Base-by-base conservation (phyloP, 169 alveolate genomes). In the Eimeria falciformis region DNA sequence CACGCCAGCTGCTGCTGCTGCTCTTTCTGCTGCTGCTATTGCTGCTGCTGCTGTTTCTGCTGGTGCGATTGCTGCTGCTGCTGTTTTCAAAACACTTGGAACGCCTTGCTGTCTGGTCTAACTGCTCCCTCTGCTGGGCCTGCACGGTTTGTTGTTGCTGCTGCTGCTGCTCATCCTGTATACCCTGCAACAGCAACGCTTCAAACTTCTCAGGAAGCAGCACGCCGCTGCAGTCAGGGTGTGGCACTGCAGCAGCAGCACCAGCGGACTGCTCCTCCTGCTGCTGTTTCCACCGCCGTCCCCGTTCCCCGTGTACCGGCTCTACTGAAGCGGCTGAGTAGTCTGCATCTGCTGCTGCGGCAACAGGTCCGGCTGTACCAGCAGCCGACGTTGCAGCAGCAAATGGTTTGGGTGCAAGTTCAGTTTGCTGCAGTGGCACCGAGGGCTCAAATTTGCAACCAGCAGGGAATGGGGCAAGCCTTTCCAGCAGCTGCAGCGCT, bases 381-480 rank as follows among this genome's bases (percentile, higher is more conserved):
- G 66, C 29, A 25, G 27, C 23, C 9, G 11, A 46, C n/a, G 17
- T 0, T 1, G 37, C 86, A 77, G 50, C 50, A 77, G 56, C 29
- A n/a, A n/a, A n/a, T n/a, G n/a, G n/a, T n/a, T n/a, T n/a, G 23
- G 62, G 17, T 43, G 62, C 68, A 75, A 2, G 23, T 29, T 12
- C 5, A n/a, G 27, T 12, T 11, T 29, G 62, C n/a, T 43, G 62
- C 40, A 21, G 29, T 11, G 12, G 62, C 62, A 33, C 50, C 7
- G 87, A 78, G 6, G 87, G 87, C 29, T 27, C 14, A 43, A 46
- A 78, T 12, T 47, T 7, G n/a, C 71, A 46, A 27, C 87, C 87
- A 25, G 46, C 87, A 12, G 87, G 87, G 87, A 78, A 78, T 0
- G 87, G 87, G 62, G 69, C 46, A 27, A 78, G 87, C 18, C 53